These are phyloP conservation scores for Camellia lanceoleosa DNA, from an alignment of 148 eudicot genomes.

Conservation along the genomic window DNA sequence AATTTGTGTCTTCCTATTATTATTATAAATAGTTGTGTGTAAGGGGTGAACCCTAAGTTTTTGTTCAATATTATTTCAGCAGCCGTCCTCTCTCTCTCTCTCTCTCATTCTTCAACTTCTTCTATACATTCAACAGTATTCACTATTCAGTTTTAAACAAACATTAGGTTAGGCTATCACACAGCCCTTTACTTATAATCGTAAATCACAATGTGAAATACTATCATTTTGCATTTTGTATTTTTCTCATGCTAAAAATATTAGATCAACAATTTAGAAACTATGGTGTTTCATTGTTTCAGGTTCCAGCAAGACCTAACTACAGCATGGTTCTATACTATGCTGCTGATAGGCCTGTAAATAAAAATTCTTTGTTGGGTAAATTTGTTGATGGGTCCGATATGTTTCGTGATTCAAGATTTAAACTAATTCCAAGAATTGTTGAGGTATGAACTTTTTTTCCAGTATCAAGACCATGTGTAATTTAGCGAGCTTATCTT, in stretches of 20 bases:
- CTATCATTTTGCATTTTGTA: not conserved
- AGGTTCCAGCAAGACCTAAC: constrained; percentile 96
- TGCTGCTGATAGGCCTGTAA: constrained; percentile 88
- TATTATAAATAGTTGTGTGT: no score
- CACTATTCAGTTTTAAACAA: no score
- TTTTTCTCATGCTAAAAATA: not conserved
- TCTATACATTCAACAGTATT: no score
- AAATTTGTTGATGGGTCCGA: constrained; percentile 83
- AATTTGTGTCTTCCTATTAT: no score
- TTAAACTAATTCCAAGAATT: constrained; percentile 96
- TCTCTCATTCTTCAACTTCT: no score
- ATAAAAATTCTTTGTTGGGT: constrained; percentile 63
- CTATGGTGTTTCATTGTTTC: constrained; percentile 30
- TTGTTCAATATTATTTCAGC: no score
- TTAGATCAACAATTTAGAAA: constrained; percentile 11
- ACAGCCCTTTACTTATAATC: no score
- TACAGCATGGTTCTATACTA: constrained; percentile 92
- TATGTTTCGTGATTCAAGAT: constrained; percentile 81
- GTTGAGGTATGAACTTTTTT: constrained; percentile 54
- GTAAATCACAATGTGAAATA: not conserved
- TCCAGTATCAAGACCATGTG: not conserved
- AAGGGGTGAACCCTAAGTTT: no score
- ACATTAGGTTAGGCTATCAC: no score
- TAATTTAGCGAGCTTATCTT: not conserved
- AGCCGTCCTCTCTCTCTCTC: no score